Percentiles rank a stretch among this genome's conserved stretches.
These are phyloP conservation scores for Rhytidhysteron rufulum DNA, from an alignment of 2,329 filamentous ascomycete species.

Conservation along the genomic window DNA sequence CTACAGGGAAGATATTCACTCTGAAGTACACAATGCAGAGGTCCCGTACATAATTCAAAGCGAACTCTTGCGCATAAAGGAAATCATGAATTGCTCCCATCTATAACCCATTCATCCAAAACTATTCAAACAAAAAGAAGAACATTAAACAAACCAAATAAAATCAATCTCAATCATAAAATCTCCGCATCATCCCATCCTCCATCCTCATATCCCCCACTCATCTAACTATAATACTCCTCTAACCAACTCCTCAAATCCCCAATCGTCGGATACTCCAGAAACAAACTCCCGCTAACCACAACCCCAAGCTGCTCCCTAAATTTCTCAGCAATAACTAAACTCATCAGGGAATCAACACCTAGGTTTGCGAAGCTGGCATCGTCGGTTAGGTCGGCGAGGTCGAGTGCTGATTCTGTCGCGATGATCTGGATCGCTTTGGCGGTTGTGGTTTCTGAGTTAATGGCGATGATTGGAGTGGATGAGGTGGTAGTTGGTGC, in stretches of 20 bases:
- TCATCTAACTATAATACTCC: slow-evolving; percentile 11
- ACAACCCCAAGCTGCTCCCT: slow-evolving; percentile 14
- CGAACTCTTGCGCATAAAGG: no score
- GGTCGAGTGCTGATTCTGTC: slow-evolving; percentile 14
- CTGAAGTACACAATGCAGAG: no score
- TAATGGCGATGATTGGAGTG: neutral
- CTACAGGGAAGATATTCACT: no score
- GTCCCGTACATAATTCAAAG: no score
- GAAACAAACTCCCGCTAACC: slow-evolving; percentile 15
- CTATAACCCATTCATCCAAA: no score
- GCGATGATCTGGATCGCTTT: slow-evolving; percentile 16
- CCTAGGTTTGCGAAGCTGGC: slow-evolving; percentile 20
- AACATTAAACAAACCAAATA: no score
- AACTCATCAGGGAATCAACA: slow-evolving; percentile 22
- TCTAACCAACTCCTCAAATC: slow-evolving; percentile 16
- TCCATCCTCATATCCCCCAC: neutral
- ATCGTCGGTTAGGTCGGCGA: slow-evolving; percentile 16
- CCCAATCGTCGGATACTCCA: slow-evolving; percentile 21
- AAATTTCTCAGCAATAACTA: slow-evolving; percentile 20
- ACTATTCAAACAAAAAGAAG: no score
- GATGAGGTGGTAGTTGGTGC: neutral
- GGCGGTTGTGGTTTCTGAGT: slow-evolving; percentile 5
- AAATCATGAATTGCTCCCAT: no score
- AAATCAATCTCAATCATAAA: no score
- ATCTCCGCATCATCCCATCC: no score